Evolutionary conservation across 225 moss, liverwort and hornwort genomes (phyloP).

Genomic region (Antitrichia curtipendula): DNA sequence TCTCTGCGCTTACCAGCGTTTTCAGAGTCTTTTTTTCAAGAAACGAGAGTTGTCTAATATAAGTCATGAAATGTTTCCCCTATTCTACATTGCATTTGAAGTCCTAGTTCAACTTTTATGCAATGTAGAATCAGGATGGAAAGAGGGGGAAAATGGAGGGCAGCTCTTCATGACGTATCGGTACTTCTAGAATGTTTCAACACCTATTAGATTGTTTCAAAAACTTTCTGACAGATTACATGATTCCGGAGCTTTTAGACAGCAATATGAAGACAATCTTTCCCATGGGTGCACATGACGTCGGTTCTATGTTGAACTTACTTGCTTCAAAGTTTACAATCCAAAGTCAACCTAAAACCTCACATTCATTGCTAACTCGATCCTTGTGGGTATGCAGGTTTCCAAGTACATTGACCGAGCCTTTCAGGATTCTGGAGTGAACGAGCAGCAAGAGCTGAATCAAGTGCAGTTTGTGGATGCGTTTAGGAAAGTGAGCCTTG

Average conservation of each 20-base stretch:
- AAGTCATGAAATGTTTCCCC: no score
- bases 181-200: not conserved
- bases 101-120: no score
- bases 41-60: no score
- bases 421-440: slow-evolving; percentile 12
- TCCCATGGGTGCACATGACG: not conserved
- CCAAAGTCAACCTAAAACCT: not conserved
- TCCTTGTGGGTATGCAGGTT: slow-evolving; percentile 1
- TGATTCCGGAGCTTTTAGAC: not conserved
- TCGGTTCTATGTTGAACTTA: not conserved
- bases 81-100: no score
- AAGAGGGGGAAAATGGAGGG: not conserved
- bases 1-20: not conserved
- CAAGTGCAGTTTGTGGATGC: slow-evolving; percentile 35
- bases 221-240: not conserved
- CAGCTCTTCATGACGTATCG: not conserved
- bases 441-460: slow-evolving; percentile 9
- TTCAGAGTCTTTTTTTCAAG: no score
- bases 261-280: not conserved
- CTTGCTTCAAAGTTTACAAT: not conserved
- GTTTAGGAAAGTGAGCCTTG: not conserved
- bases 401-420: slow-evolving; percentile 17
- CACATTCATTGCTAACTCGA: not conserved
- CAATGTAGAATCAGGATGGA: not conserved
- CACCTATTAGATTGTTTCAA: not conserved